A percentile compares a stretch with the other conserved stretches of the same genome.
These are phyloP conservation scores for Hemileccinum rubropunctum DNA, from an alignment of 768 basidiomycete genomes.

Conservation along the genomic window DNA sequence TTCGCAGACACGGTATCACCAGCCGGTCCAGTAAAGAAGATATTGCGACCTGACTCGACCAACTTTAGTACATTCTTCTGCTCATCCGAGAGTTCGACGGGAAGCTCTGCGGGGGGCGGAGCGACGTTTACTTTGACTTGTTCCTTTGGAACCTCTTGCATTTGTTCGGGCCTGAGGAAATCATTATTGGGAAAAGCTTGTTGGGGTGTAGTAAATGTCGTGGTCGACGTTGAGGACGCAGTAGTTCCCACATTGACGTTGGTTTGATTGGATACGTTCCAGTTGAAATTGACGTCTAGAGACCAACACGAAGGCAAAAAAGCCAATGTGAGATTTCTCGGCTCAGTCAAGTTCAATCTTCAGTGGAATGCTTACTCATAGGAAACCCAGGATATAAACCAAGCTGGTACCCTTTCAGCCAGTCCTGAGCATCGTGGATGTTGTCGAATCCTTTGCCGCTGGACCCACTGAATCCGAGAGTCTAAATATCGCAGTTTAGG, in stretches of 20 bases:
- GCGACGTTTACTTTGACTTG: background rate
- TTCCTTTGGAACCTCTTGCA: background rate
- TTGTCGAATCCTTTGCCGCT: conserved; percentile 34
- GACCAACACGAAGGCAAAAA: background rate
- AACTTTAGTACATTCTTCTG: conserved; percentile 40
- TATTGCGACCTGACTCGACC: conserved; percentile 52
- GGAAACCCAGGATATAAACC: conserved; percentile 9
- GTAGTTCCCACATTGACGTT: background rate
- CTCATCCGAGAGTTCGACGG: conserved; percentile 34
- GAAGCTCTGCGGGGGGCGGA: conserved; percentile 4
- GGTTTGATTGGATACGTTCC: conserved; percentile 12
- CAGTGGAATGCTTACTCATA: conserved; percentile 20
- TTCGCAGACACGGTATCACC: conserved; percentile 36
- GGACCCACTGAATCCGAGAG: conserved; percentile 27
- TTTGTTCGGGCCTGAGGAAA: background rate
- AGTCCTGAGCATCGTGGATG: conserved; percentile 24
- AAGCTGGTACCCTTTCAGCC: conserved; percentile 20
- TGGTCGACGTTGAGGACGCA: conserved; percentile 6
- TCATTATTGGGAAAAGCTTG: background rate
- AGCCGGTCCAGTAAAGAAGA: conserved; percentile 78
- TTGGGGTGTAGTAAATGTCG: background rate
- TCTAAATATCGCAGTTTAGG: conserved; percentile 17
- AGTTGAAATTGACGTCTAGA: conserved; percentile 19
- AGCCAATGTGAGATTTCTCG: background rate
- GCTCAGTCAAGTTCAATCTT: background rate